Evolutionary conservation across 1,284 basidiomycete species (phyloP).

Genomic region (Termitomyces sp.): DNA sequence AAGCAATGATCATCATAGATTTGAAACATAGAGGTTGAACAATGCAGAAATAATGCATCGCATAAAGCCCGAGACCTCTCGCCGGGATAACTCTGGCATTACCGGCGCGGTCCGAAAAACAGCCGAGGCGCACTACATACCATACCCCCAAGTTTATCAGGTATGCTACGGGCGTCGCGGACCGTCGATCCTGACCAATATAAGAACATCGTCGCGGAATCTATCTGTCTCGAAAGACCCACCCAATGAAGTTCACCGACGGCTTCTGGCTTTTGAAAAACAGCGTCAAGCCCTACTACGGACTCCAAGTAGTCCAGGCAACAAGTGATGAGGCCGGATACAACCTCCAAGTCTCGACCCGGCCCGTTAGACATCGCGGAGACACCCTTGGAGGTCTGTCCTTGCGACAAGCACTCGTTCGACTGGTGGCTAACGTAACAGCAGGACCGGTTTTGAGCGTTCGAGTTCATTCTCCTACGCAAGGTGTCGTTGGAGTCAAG

Average conservation of each 20-base stretch:
- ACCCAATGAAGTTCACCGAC: slow-evolving; percentile 48
- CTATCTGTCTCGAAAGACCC: neutral
- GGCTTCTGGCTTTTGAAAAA: slow-evolving; percentile 67
- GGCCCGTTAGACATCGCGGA: slow-evolving; percentile 61
- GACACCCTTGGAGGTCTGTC: slow-evolving; percentile 59
- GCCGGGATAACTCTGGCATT: slow-evolving; percentile 1
- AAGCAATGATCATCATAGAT: neutral
- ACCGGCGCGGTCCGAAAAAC: neutral
- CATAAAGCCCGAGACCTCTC: neutral
- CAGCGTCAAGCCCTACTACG: slow-evolving; percentile 57
- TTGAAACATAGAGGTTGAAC: neutral
- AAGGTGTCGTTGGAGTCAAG: slow-evolving; percentile 61
- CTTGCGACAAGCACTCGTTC: neutral
- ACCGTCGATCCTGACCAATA: slow-evolving; percentile 1
- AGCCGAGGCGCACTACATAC: neutral
- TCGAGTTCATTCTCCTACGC: slow-evolving; percentile 57
- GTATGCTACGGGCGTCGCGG: slow-evolving; percentile 4
- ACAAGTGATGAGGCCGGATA: slow-evolving; percentile 41
- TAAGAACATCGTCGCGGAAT: slow-evolving; percentile 6
- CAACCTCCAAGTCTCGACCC: slow-evolving; percentile 58
- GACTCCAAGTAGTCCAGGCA: slow-evolving; percentile 47
- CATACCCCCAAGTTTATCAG: no score
- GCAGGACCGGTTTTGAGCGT: slow-evolving; percentile 56
- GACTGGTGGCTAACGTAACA: neutral
- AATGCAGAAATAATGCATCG: neutral